Percentiles rank a stretch among this genome's conserved stretches.
Evolutionary conservation across 371 early-diverging fungal species (phyloP).

Genomic region (Blastocladiella emersonii): DNA sequence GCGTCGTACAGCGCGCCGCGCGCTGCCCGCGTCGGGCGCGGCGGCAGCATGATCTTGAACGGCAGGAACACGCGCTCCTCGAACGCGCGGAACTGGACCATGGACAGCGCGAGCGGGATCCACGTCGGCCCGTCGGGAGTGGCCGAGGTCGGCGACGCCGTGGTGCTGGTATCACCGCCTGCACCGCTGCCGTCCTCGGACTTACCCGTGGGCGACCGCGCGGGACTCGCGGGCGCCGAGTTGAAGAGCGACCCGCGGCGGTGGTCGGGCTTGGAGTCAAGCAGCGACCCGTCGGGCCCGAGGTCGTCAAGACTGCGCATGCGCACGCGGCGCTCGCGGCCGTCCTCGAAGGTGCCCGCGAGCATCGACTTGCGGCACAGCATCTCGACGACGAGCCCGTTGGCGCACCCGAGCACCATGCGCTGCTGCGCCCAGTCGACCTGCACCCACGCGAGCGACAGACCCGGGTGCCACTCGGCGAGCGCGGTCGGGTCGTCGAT

Average conservation of each 20-base stretch:
- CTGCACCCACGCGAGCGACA: not conserved
- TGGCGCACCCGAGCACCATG: not conserved
- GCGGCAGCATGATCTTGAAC: not conserved
- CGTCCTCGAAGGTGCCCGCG: not conserved
- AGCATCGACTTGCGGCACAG: not conserved
- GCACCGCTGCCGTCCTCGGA: not conserved
- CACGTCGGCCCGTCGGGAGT: not conserved
- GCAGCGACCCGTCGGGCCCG: not conserved
- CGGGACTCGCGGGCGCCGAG: too few species aligned
- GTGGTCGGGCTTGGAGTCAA: not conserved
- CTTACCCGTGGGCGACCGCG: too few species aligned
- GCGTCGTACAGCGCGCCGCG: not conserved
- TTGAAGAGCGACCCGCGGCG: too few species aligned
- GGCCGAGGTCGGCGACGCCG: not conserved
- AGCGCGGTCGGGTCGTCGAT: not conserved
- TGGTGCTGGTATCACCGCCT: too few species aligned
- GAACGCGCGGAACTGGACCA: not conserved
- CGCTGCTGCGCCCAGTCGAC: not conserved
- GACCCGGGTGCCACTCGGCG: not conserved
- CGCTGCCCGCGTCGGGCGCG: not conserved
- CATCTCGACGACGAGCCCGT: not conserved
- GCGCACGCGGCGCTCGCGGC: not conserved
- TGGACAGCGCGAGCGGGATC: not conserved
- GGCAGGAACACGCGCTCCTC: not conserved
- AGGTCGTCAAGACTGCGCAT: not conserved